Evolutionary conservation across 2,329 filamentous ascomycete genomes (phyloP), one percentile per base, ranked within the genome.

Genomic region (Penicillium griseofulvum): DNA sequence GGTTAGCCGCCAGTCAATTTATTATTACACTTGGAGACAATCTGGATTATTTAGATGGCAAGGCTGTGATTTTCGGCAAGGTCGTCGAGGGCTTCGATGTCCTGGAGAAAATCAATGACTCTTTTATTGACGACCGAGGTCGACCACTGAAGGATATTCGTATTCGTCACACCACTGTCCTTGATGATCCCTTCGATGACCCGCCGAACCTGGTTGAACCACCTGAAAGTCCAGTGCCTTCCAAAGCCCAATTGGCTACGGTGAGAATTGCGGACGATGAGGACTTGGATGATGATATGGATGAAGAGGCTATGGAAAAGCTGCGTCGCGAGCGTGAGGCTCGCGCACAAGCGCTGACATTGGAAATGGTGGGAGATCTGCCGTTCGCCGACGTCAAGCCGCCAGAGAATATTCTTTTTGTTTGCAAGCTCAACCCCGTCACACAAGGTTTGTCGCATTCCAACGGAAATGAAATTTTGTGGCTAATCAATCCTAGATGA

Each of bases 311-410:
- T 22, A 80, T 87, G 64, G 93, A 97, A 71, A 89, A 86, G 73
- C 77, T 87, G 46, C 86, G 93, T 49, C 85, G 91, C 58, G 91
- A 97, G 71, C 84, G 91, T 28, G 94, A 99, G 73, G 94, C 94
- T 6, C 86, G 92, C 58, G 93, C 93, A 0, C 94, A 97, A 73
- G 94, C 94, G 0, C 78, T 99, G 67, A 97, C 93, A 1, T 81
- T 99, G 45, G 94, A 99, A 77, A 95, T 99, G 87, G 94, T 99
- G 75, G 94, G 94, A 41, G 94, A 99, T 72, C 79, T 99, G 55
- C 94, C 94, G 5, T 99, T 97, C 73, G 94, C 94, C 56, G 94
- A 99, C 75, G 92, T 99, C 65, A 95, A 93, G 66, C 94, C 94
- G 5, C 94, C 94, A 0, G 94, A 99, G 76, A 97, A 99, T 72